These are phyloP conservation scores for Asterophora lycoperdoides DNA, from an alignment of 768 basidiomycete genomes.

Conservation along the genomic window DNA sequence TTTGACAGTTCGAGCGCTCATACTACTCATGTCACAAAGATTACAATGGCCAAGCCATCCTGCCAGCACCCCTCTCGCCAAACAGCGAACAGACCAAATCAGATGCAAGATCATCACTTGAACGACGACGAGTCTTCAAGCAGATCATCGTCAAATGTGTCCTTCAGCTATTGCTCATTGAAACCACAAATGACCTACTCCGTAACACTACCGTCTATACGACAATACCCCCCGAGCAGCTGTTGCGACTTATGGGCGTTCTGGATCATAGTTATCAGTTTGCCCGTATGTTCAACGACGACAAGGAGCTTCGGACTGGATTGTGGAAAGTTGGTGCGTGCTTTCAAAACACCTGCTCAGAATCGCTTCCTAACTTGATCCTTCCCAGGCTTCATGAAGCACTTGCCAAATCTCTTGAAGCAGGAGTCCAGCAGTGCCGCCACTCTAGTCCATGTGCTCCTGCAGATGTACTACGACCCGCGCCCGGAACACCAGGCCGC, in stretches of 20 bases:
- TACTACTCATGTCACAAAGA: constrained; percentile 35
- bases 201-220: constrained; percentile 89
- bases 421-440: constrained; percentile 98
- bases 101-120: constrained; percentile 53
- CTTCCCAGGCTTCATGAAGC: constrained; percentile 93
- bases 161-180: constrained; percentile 90
- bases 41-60: constrained; percentile 57
- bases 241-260: constrained; percentile 91
- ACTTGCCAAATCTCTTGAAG: constrained; percentile 93
- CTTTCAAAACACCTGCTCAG: not conserved
- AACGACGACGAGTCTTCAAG: constrained; percentile 86
- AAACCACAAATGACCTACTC: constrained; percentile 93
- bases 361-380: not conserved
- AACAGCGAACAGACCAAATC: constrained; percentile 49
- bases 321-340: constrained; percentile 98
- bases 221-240: constrained; percentile 90
- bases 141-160: constrained; percentile 99
- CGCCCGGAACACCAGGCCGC: constrained; percentile 85
- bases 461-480: constrained; percentile 91
- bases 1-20: not conserved
- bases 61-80: constrained; percentile 88
- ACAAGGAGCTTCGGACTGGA: constrained; percentile 93
- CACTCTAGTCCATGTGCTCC: constrained; percentile 85
- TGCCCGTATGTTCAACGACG: constrained; percentile 95
- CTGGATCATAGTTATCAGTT: constrained; percentile 98